Evolutionary conservation across 169 alveolate genomes (phyloP).

Genomic region (Eimeria praecox): DNA sequence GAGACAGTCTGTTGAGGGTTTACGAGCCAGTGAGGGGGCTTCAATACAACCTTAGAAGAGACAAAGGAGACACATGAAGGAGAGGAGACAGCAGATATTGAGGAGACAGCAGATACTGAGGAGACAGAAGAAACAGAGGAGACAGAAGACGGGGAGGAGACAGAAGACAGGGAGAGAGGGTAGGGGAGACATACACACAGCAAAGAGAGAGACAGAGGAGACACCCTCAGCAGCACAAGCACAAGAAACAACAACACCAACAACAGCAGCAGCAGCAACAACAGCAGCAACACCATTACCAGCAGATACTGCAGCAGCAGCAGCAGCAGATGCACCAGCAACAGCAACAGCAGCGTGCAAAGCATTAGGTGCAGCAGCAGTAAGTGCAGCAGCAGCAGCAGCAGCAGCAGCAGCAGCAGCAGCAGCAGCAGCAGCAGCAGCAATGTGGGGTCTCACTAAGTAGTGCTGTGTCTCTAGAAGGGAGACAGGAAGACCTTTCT

Average conservation of each 20-base stretch:
- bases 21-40: conserved; percentile 30
- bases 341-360: background rate
- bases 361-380: conserved; percentile 1
- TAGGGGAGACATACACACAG: too few relatives aligned
- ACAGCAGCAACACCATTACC: background rate
- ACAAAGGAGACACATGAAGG: background rate
- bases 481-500: background rate
- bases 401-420: conserved; percentile 39
- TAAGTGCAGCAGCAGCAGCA: conserved; percentile 20
- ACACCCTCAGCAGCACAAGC: background rate
- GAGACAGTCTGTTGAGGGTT: background rate
- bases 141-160: background rate
- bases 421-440: conserved; percentile 44
- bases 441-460: background rate
- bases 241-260: background rate
- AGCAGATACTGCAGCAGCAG: conserved; percentile 19
- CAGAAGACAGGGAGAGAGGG: too few relatives aligned
- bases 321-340: conserved; percentile 11
- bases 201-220: background rate
- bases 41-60: background rate
- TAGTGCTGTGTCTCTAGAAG: background rate
- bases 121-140: background rate
- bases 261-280: conserved; percentile 27
- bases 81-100: too few relatives aligned
- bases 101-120: background rate